Evolutionary conservation across 306 rosid genomes (phyloP).

Genomic region (Corylus americana): DNA sequence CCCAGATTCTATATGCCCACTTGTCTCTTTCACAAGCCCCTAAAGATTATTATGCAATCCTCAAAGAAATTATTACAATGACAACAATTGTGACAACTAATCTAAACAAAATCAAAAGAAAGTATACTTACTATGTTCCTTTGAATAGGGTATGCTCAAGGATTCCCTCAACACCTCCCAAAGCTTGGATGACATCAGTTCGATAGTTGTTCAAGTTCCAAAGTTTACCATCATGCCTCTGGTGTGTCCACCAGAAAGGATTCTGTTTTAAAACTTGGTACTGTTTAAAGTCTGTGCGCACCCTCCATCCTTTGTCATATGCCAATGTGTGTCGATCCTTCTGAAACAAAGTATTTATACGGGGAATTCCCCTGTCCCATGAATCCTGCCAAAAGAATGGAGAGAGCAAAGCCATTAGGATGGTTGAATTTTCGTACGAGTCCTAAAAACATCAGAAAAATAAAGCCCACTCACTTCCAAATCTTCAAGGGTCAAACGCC

Average conservation of each 20-base stretch:
- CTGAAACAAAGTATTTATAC: constrained; percentile 97
- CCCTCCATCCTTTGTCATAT: constrained; percentile 99
- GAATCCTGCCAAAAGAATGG: constrained; percentile 65
- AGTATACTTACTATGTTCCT: constrained; percentile 88
- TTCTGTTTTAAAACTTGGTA: constrained; percentile 97
- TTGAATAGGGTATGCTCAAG: constrained; percentile 96
- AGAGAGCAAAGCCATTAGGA: constrained; percentile 7
- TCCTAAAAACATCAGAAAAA: neutral
- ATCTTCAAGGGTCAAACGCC: constrained; percentile 97
- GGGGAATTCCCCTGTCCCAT: constrained; percentile 99
- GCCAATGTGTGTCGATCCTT: constrained; percentile 98
- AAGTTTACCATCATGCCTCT: constrained; percentile 94
- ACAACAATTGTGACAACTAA: too few species aligned
- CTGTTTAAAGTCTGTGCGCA: constrained; percentile 97
- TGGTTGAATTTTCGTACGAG: neutral
- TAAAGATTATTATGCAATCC: neutral
- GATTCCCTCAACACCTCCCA: constrained; percentile 99
- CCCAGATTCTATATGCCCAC: neutral
- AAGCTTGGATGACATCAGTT: constrained; percentile 99
- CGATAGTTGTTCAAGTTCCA: constrained; percentile 98
- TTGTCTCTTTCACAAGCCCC: neutral
- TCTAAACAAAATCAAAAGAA: neutral
- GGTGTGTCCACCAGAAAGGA: constrained; percentile 99
- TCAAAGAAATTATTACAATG: neutral
- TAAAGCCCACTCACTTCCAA: constrained; percentile 67